Evolutionary conservation across 1,139 yeast genomes (phyloP), one percentile per base, ranked within the genome.

Genomic region (Lodderomyces jiufengensis): DNA sequence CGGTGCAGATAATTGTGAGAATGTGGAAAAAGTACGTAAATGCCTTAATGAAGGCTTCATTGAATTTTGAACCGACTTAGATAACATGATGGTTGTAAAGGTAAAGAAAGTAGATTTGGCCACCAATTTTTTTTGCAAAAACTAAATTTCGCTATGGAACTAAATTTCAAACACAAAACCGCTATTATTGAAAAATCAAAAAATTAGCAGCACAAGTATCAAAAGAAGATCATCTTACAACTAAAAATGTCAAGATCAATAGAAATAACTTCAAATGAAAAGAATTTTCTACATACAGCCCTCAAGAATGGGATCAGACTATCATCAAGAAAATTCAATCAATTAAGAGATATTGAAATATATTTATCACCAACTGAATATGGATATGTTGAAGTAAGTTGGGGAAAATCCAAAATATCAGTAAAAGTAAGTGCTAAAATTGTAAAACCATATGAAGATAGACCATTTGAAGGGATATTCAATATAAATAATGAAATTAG

Each of bases 381-480:
- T 51, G 98, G 98, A 8, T 84, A 79, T 48, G 94, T 83, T 11
- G 87, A 85, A 47, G 78, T 90, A 9, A 62, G 63, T 24, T 70
- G 90, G 57, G 97, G 97, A 1, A 63, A 72, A 21, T 86, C 95
- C 3, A 66, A 74, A 48, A 76, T 92, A 4, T 79, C 85, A 3
- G 92, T 84, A 11, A 73, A 92, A 40, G 80, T 90, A 2, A 80
- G 92, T 16, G 84, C 95, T 14, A 82, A 78, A 39, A 80, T 94
- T n/a, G 72, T 78, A 8, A 74, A 76, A 42, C 98, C 98, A 0
- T 83, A 74, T 48, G 95, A 87, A 38, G 95, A 90, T 49, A 70
- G 96, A 35, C 97, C 97, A 1, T 90, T 86, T 54, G 98, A 94
- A 59, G 98, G 98, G 1, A 57, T 84, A 3, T 88, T 92, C 54